phyloP scores from a whole-genome alignment of 495 filamentous ascomycete genomes.

The Aspergillus campestris region DNA sequence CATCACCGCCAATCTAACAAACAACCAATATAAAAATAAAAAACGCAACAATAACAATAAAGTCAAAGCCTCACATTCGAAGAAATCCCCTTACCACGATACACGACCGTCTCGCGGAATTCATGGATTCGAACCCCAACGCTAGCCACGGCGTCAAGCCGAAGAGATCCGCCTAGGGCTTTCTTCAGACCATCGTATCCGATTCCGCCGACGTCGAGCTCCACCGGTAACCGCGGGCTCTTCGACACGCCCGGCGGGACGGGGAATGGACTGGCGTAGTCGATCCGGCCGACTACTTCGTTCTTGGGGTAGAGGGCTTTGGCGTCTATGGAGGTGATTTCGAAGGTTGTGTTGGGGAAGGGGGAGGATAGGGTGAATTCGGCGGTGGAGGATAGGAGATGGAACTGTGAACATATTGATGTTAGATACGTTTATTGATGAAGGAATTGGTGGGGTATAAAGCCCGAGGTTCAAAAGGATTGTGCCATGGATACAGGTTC shows the following conservation, averaged over 20 bases:
- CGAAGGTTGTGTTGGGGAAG: constrained; percentile 58
- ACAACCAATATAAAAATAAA: not conserved
- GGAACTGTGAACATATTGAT: constrained; percentile 40
- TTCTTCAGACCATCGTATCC: constrained; percentile 73
- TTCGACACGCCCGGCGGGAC: constrained; percentile 64
- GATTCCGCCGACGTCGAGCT: constrained; percentile 64
- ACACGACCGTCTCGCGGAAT: constrained; percentile 64
- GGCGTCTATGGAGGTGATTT: constrained; percentile 70
- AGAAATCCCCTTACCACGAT: constrained; percentile 63
- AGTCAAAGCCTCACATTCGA: constrained; percentile 56
- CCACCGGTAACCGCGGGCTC: constrained; percentile 72
- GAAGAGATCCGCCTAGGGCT: constrained; percentile 76
- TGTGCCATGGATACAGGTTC: not conserved
- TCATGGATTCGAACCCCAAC: constrained; percentile 62
- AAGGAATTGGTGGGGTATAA: not conserved
- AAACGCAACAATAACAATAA: not conserved
- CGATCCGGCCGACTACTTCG: constrained; percentile 65
- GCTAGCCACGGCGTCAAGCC: constrained; percentile 68
- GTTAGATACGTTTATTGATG: constrained; percentile 9
- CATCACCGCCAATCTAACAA: too few species aligned
- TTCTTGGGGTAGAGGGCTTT: constrained; percentile 77
- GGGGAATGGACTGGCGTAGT: constrained; percentile 63
- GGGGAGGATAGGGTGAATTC: constrained; percentile 79
- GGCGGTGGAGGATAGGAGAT: constrained; percentile 78
- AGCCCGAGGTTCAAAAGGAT: constrained; percentile 2